Percentiles rank a stretch among this genome's conserved stretches.
Conservation (phyloP, 192 early-diverging fungal genomes). For the Funneliformis geosporum region DNA sequence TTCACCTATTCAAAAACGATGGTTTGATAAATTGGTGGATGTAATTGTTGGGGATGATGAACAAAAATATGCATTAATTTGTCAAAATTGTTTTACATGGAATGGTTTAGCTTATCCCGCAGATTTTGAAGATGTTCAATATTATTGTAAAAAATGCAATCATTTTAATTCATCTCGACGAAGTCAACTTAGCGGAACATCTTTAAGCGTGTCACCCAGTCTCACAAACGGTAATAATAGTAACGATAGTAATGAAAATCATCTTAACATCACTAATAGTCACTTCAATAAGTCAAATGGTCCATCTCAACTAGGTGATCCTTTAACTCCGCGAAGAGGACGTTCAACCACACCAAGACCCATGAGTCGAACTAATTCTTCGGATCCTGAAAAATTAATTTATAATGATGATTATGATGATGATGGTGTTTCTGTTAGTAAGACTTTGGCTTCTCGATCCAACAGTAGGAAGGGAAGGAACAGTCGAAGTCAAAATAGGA, state of each 20-base stretch:
- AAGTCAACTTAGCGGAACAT: conserved; percentile 21
- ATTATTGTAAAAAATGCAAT: conserved; percentile 58
- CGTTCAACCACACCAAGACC: conserved; percentile 29
- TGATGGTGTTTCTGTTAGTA: conserved; percentile 32
- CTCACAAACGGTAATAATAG: not conserved
- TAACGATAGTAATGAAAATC: not conserved
- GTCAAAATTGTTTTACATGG: conserved; percentile 85
- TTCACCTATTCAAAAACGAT: conserved; percentile 45
- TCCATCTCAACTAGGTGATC: not conserved
- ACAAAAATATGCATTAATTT: conserved; percentile 93
- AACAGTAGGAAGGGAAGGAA: conserved; percentile 11
- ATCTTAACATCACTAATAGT: not conserved
- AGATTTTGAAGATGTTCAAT: conserved; percentile 73
- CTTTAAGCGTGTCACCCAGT: not conserved
- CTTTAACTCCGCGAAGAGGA: conserved; percentile 6
- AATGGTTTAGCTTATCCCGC: conserved; percentile 89
- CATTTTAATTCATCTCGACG: conserved; percentile 57
- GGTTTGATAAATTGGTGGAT: conserved; percentile 93
- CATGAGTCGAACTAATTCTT: conserved; percentile 13
- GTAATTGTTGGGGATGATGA: conserved; percentile 90
- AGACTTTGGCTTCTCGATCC: conserved; percentile 25
- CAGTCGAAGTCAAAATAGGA: conserved; percentile 20
- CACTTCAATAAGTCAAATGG: not conserved
- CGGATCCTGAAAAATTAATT: not conserved
- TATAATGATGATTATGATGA: conserved; percentile 28